Conservation (phyloP, 495 filamentous ascomycete species). For the Xeromyces bisporus region DNA sequence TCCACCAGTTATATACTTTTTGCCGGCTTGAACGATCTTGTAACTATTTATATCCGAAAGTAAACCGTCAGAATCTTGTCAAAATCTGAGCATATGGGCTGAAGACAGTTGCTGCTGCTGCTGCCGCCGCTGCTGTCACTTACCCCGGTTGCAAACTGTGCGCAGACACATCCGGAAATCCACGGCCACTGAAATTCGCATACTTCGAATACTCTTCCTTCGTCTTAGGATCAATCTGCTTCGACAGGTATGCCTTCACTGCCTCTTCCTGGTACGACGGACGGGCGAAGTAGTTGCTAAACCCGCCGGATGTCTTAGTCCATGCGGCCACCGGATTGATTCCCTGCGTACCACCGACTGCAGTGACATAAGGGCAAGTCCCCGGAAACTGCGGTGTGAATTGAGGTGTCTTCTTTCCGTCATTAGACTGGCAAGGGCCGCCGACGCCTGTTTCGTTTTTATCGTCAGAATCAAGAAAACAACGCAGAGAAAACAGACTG, state of each 20-base stretch:
- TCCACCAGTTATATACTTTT: slow-evolving; percentile 20
- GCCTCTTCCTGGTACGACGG: slow-evolving; percentile 43
- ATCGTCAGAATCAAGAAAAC: too few species aligned
- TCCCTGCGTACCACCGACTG: slow-evolving; percentile 42
- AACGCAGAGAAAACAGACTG: too few species aligned
- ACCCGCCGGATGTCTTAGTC: slow-evolving; percentile 41
- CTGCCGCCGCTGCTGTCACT: slow-evolving; percentile 1
- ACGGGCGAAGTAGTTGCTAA: slow-evolving; percentile 43
- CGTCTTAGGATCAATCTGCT: slow-evolving; percentile 18
- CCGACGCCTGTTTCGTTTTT: slow-evolving; percentile 29
- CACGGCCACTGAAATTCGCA: slow-evolving; percentile 44
- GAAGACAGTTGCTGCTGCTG: too few species aligned
- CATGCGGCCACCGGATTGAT: slow-evolving; percentile 36
- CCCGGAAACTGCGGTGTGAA: slow-evolving; percentile 49
- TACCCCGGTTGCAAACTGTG: slow-evolving; percentile 29
- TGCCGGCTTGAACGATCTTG: slow-evolving; percentile 14
- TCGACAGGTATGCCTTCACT: slow-evolving; percentile 34
- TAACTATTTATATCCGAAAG: slow-evolving; percentile 4
- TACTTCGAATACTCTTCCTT: slow-evolving; percentile 22
- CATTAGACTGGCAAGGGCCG: slow-evolving; percentile 39
- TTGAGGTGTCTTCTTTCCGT: slow-evolving; percentile 39
- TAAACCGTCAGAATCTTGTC: neutral
- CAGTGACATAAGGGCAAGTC: slow-evolving; percentile 47
- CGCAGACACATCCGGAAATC: slow-evolving; percentile 51
- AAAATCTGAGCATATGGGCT: too few species aligned